Conservation (phyloP, 1,284 basidiomycete species). For the Ceratobasidium sp. region DNA sequence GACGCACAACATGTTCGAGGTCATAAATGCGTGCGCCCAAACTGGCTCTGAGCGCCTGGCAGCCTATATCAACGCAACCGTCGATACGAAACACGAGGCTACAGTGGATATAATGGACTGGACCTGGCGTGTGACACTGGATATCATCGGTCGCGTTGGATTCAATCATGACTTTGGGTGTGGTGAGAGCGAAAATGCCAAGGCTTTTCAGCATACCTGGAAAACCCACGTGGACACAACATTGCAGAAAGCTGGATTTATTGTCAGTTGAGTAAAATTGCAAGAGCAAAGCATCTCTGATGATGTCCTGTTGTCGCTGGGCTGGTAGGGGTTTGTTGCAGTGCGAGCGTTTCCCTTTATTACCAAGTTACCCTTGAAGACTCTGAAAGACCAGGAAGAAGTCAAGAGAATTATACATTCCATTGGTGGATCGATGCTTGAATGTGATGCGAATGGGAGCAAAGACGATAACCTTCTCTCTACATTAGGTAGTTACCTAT, state of each 20-base stretch:
- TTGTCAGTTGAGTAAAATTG: neutral
- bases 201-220: constrained; percentile 28
- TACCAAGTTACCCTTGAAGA: constrained; percentile 49
- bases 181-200: constrained; percentile 39
- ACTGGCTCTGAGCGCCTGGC: constrained; percentile 37
- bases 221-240: constrained; percentile 5
- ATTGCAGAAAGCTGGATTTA: too few relatives aligned
- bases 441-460: neutral
- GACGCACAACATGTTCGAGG: constrained; percentile 42
- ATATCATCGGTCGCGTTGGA: constrained; percentile 48
- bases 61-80: constrained; percentile 25
- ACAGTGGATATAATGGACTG: constrained; percentile 47
- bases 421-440: constrained; percentile 27
- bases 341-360: constrained; percentile 54
- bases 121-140: constrained; percentile 45
- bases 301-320: too few relatives aligned
- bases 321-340: constrained; percentile 34
- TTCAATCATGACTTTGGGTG: constrained; percentile 47
- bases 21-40: constrained; percentile 31
- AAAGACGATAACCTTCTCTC: constrained; percentile 1
- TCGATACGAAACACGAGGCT: constrained; percentile 1
- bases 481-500: too few relatives aligned
- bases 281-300: too few relatives aligned
- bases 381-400: constrained; percentile 52
- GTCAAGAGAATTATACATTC: constrained; percentile 51